Evolutionary conservation across 2,329 filamentous ascomycete species (phyloP).

Genomic region (Ophiostoma tasmaniense): DNA sequence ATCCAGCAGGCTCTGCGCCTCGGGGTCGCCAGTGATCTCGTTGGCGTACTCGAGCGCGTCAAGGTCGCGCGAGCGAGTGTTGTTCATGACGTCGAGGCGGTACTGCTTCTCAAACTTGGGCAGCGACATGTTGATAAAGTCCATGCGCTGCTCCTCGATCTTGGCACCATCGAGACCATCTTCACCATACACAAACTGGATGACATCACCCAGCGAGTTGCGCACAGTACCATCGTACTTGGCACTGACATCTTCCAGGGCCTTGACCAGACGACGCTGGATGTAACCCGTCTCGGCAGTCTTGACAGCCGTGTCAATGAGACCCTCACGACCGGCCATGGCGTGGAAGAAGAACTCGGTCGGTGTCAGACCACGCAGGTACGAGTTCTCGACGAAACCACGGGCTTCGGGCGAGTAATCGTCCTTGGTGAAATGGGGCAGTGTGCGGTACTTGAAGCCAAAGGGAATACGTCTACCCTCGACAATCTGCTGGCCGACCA

Average conservation of each 20-base stretch:
- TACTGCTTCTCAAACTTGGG: conserved; percentile 71
- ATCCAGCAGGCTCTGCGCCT: conserved; percentile 78
- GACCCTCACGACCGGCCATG: conserved; percentile 99
- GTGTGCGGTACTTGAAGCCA: conserved; percentile 94
- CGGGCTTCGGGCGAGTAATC: conserved; percentile 96
- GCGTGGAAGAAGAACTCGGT: conserved; percentile 99
- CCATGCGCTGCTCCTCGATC: conserved; percentile 88
- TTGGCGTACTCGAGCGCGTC: conserved; percentile 78
- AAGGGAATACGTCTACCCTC: conserved; percentile 99
- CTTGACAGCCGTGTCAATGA: conserved; percentile 99
- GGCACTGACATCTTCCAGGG: conserved; percentile 92
- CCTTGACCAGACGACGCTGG: conserved; percentile 95
- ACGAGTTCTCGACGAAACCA: conserved; percentile 98
- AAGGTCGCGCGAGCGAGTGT: conserved; percentile 46
- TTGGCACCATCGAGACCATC: conserved; percentile 88
- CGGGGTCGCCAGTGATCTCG: conserved; percentile 79
- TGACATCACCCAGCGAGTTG: conserved; percentile 91
- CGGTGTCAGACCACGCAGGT: conserved; percentile 88
- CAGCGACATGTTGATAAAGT: conserved; percentile 74
- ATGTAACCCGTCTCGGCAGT: conserved; percentile 99
- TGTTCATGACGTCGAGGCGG: conserved; percentile 78
- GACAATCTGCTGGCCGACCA: conserved; percentile 96
- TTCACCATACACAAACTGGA: conserved; percentile 96
- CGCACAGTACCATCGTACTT: conserved; percentile 96
- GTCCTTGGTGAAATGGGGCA: conserved; percentile 98